Base-by-base conservation (phyloP, 352 stramenopile genomes). In the Phytopythium cucurbitacearum region DNA sequence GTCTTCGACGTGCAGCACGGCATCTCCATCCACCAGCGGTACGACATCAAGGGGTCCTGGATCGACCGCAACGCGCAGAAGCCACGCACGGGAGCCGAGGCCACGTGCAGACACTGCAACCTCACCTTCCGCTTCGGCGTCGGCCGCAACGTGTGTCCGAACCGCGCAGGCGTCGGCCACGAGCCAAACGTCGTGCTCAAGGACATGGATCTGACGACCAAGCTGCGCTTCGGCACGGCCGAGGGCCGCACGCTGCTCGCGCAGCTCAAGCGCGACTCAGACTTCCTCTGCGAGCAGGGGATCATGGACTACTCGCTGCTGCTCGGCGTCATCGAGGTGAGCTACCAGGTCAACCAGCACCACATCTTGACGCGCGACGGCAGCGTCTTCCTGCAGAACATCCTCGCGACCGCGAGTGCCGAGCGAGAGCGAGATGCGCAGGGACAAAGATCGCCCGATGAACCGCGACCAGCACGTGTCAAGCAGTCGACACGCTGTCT, bases 21-120 rank as follows among this genome's bases (percentile, higher is more conserved):
- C 34, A 65, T 85, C 21, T 74, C 73, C 2, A 88, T 95, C 51
- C 80, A 96, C 55, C 73, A 91, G 63, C 70, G 77, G 8, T 96
- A 94, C 60, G 87, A 96, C 51, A 86, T 96, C 55, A 96, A 96
- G 61, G 87, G 87, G 13, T 89, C 74, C 7, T 95, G 83, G 81
- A 67, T 95, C 16, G 80, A 89, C 57, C 77, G 80, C 37, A 88
- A 89, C 35, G 80, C 77, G 0, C 68, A 85, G 45, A 89, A 88
- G 16, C 62, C 71, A n/a, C 62, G 65, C 39, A 51, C 47, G 9
- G 84, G 84, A 5, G 65, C 73, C n/a, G 74, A 91, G 48, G 61
- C 67, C 8, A 89, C 78, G 11, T 91, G 77, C 40, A 62, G 80
- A 1, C 73, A 89, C 56, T 91, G 82, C 50, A 85, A 89, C 37